Base-by-base conservation (phyloP, 306 rosid genomes). In the Citrullus colocynthis region DNA sequence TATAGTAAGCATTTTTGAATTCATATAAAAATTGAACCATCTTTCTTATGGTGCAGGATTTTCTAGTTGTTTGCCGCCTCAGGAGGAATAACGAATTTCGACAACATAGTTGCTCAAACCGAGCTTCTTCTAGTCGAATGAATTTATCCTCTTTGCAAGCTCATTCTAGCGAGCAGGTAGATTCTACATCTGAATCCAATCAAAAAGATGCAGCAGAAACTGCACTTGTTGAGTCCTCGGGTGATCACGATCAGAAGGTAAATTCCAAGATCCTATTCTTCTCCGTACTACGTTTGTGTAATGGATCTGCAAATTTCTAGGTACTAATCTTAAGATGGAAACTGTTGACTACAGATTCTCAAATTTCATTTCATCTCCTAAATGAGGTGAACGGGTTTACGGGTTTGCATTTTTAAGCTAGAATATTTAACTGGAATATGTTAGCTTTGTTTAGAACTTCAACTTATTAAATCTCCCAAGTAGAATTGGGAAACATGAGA, bases 151-250 rank as follows among this genome's bases (percentile, higher is more conserved):
- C 36, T 6, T 36, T 16, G 49, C 78, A 54, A 11, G 32, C 78
- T 51, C 78, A 75, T 57, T 57, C 78, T 75, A 18, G 12, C 7
- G 65, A 75, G 34, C 64, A 36, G 20, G 51, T 75, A 9, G 78
- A 36, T 54, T 75, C 48, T 57, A 75, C 78, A 36, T 74, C 78
- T n/a, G 78, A 75, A 56, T 75, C 78, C 51, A 75, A 75, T n/a
- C 65, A 75, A n/a, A 52, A 39, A 55, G 78, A 52, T 75, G 64
- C 51, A 6, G 51, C 78, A 5, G 65, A 75, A 37, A 49, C 51
- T 17, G 34, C 49, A 32, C 16, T 10, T 75, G 49, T 57, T 12
- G 62, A 54, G 1, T 74, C 45, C 36, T 74, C 65, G 0, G 62
- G 45, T 18, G 41, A 52, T 55, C 78, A 74, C 9, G 41, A 34